A percentile compares a stretch with the other conserved stretches of the same genome.
Evolutionary conservation across 768 basidiomycete species (phyloP).

Genomic region (Pleurotus citrinopileatus): DNA sequence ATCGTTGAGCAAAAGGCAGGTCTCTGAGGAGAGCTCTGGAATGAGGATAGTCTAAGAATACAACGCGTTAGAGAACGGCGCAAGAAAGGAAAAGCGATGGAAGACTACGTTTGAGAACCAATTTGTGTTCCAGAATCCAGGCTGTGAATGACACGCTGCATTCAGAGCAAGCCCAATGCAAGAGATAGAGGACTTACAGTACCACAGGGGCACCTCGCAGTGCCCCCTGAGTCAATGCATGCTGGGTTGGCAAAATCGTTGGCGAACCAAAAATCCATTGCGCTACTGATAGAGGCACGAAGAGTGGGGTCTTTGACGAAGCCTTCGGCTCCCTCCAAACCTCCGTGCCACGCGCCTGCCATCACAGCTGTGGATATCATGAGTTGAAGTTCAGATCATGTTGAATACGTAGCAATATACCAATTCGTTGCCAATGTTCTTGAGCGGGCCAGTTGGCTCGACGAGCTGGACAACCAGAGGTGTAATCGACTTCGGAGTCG

Average conservation of each 20-base stretch:
- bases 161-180: not conserved
- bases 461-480: slow-evolving; percentile 57
- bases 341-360: slow-evolving; percentile 58
- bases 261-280: slow-evolving; percentile 63
- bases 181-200: slow-evolving; percentile 10
- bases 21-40: slow-evolving; percentile 53
- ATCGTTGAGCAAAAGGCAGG: slow-evolving; percentile 52
- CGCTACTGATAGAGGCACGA: slow-evolving; percentile 38
- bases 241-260: slow-evolving; percentile 52
- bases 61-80: not conserved
- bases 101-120: slow-evolving; percentile 57
- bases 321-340: slow-evolving; percentile 35
- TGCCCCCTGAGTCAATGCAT: slow-evolving; percentile 57
- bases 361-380: slow-evolving; percentile 37
- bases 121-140: slow-evolving; percentile 53
- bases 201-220: slow-evolving; percentile 54
- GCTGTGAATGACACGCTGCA: not conserved
- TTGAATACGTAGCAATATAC: too few species aligned
- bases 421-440: slow-evolving; percentile 52
- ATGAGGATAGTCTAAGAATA: slow-evolving; percentile 52
- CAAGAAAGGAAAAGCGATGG: not conserved
- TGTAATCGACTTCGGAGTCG: slow-evolving; percentile 54
- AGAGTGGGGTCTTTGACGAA: slow-evolving; percentile 40
- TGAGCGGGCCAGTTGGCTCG: slow-evolving; percentile 72
- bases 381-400: too few species aligned